Base-by-base conservation (phyloP, 2,329 filamentous ascomycete genomes). In the Xylariaceae sp. region DNA sequence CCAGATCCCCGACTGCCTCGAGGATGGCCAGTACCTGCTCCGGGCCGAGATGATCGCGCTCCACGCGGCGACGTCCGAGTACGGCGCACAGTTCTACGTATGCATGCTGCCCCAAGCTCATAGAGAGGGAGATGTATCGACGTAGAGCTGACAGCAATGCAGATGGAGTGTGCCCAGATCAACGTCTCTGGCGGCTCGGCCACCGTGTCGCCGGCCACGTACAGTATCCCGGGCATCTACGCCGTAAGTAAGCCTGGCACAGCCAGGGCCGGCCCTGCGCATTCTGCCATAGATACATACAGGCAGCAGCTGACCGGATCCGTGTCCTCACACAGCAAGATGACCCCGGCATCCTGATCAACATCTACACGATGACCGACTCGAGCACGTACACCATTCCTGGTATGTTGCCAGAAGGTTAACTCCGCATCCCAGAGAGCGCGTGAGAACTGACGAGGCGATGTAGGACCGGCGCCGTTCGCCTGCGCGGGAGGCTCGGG, bases 41-140 rank as follows among this genome's bases (percentile, higher is more conserved):
- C 67, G 75, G 19, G 70, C 73, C 32, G 74, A 78, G 56, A 64
- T 77, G 51, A 69, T 78, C 33, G 73, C 73, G 9, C 63, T 78
- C 4, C 73, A 78, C 56, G 57, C 49, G 8, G 65, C 64, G 8
- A 37, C 50, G 22, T 61, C 56, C 39, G 57, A 60, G 36, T 52
- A 58, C 8, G 65, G 65, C 4, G 65, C 66, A 5, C 67, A 72
- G 44, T 58, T 71, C 35, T 66, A 67, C 38, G 55, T 58, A 43
- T 3, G 48, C 42, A 19, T 9, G 5, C 13, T 6, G 9, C 16
- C n/a, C n/a, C n/a, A n/a, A n/a, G n/a, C n/a, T n/a, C n/a, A n/a
- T n/a, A n/a, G n/a, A n/a, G n/a, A n/a, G n/a, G n/a, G n/a, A n/a
- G n/a, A n/a, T n/a, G n/a, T n/a, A n/a, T n/a, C n/a, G n/a, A n/a